phyloP scores from a whole-genome alignment of 768 basidiomycete species.

The Lyophyllum atratum region DNA sequence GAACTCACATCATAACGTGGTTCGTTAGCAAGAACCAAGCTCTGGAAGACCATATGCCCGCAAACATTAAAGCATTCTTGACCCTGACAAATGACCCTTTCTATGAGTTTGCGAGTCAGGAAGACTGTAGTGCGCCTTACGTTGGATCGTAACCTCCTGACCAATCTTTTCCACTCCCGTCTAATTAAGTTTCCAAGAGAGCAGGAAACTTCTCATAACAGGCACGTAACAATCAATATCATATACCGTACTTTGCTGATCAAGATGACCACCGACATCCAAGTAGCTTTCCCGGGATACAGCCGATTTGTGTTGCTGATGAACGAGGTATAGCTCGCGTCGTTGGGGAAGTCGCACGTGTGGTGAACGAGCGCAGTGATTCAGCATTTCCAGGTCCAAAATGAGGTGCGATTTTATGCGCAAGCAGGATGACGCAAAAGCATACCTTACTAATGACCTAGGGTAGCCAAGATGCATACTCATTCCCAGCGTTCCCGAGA shows the following conservation, averaged over 20 bases:
- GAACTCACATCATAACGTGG: constrained; percentile 40
- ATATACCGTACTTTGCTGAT: not conserved
- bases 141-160: constrained; percentile 39
- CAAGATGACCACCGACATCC: constrained; percentile 36
- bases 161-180: constrained; percentile 34
- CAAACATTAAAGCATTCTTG: constrained; percentile 39
- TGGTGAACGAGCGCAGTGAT: constrained; percentile 43
- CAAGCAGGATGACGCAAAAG: not conserved
- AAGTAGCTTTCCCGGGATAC: too few relatives aligned
- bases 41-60: constrained; percentile 31
- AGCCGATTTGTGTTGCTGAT: too few relatives aligned
- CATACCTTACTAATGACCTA: constrained; percentile 32
- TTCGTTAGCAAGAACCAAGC: constrained; percentile 35
- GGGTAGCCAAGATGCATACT: too few relatives aligned
- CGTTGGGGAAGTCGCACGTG: constrained; percentile 47
- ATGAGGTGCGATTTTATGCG: not conserved
- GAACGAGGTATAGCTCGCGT: too few relatives aligned
- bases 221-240: not conserved
- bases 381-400: constrained; percentile 7
- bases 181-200: constrained; percentile 34
- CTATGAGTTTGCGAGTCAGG: not conserved
- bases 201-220: constrained; percentile 35
- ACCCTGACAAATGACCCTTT: constrained; percentile 23
- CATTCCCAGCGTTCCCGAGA: constrained; percentile 28
- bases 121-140: constrained; percentile 14